phyloP scores from a whole-genome alignment of 306 rosid genomes.

The Styphnolobium japonicum region DNA sequence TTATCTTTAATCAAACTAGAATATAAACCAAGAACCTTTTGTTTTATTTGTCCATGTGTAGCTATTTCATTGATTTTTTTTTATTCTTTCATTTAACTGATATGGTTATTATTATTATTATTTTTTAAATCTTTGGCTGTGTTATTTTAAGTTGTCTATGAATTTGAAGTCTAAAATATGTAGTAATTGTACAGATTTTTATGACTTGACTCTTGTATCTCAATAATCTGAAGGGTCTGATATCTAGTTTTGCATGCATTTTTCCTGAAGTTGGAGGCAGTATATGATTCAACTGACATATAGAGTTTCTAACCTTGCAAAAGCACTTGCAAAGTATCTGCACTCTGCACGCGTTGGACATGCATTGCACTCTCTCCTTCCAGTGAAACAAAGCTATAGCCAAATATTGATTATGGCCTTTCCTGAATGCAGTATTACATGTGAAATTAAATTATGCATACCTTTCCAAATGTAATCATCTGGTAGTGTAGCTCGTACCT shows the following conservation, averaged over 20 bases:
- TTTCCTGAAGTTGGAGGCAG: constrained; percentile 7
- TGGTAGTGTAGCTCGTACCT: constrained; percentile 97
- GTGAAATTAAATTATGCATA: constrained; percentile 22
- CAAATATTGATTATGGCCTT: neutral
- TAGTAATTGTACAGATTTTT: constrained; percentile 2
- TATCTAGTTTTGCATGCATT: constrained; percentile 8
- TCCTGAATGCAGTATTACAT: neutral
- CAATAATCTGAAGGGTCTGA: neutral
- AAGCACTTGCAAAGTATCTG: constrained; percentile 97
- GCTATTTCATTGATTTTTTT: neutral
- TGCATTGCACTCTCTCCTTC: constrained; percentile 59
- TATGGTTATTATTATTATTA: neutral
- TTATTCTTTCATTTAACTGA: neutral
- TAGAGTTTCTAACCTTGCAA: constrained; percentile 74
- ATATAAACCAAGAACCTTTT: neutral
- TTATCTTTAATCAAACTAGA: neutral
- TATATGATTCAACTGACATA: constrained; percentile 14
- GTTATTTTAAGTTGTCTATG: constrained; percentile 7
- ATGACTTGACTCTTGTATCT: constrained; percentile 22
- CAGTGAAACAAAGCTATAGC: constrained; percentile 17
- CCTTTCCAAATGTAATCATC: constrained; percentile 98
- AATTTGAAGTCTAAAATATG: constrained; percentile 4
- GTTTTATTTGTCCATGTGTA: neutral
- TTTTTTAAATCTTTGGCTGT: neutral
- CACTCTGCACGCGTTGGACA: constrained; percentile 99